Percentiles rank a stretch among this genome's conserved stretches.
Evolutionary conservation across 1,139 yeast species (phyloP).

Genomic region (Taphrina populina): DNA sequence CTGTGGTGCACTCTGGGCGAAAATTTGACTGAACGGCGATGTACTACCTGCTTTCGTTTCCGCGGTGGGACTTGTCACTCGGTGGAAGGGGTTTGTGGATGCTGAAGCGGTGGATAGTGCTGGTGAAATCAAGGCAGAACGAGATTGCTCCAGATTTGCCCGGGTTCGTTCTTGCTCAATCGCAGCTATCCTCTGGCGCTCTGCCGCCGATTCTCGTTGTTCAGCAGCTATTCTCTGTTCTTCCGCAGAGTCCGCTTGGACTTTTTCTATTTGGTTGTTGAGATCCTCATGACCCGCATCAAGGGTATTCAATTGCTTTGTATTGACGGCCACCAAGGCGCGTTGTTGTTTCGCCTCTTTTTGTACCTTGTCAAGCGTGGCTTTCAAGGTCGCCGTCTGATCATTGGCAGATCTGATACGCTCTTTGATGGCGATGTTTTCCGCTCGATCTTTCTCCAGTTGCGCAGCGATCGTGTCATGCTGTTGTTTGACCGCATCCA

Average conservation of each 20-base stretch:
- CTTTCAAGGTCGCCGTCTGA: conserved; percentile 60
- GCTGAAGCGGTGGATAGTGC: conserved; percentile 11
- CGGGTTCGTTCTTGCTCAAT: conserved; percentile 16
- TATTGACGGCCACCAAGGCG: conserved; percentile 63
- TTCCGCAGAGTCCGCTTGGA: conserved; percentile 44
- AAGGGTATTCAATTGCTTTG: conserved; percentile 64
- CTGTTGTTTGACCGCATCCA: conserved; percentile 68
- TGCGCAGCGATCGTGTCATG: conserved; percentile 61
- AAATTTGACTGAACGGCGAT: conserved; percentile 15
- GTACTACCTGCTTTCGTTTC: background rate
- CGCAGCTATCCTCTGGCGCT: conserved; percentile 15
- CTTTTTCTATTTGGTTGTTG: conserved; percentile 48
- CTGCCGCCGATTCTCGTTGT: conserved; percentile 5
- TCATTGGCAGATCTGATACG: conserved; percentile 58
- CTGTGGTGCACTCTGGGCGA: conserved; percentile 1
- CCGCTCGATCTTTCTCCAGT: conserved; percentile 65
- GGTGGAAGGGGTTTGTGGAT: conserved; percentile 37
- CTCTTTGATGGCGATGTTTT: conserved; percentile 46
- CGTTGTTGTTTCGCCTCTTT: conserved; percentile 60
- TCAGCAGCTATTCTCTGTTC: conserved; percentile 46
- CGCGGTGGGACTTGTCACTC: conserved; percentile 14
- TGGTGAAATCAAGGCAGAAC: conserved; percentile 12
- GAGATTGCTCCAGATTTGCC: conserved; percentile 36
- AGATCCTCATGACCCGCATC: conserved; percentile 54
- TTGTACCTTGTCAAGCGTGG: conserved; percentile 55